Evolutionary conservation across 345 rosid genomes (phyloP).

Genomic region (Adansonia digitata): DNA sequence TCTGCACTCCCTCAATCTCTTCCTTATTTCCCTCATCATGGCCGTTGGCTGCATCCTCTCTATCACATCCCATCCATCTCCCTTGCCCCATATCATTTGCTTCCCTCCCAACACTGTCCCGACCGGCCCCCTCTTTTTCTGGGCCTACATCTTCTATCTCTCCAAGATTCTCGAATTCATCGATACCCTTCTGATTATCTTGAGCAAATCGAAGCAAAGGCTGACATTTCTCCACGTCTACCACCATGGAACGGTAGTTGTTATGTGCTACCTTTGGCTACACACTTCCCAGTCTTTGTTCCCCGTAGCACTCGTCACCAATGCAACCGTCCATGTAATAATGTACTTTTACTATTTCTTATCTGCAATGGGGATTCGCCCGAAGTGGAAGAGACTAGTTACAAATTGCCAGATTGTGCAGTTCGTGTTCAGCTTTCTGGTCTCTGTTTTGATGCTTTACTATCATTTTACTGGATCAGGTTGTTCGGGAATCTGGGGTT

Average conservation of each 20-base stretch:
- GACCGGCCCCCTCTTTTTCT: slow-evolving; percentile 57
- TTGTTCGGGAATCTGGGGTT: slow-evolving; percentile 63
- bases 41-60: slow-evolving; percentile 68
- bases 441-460: slow-evolving; percentile 47
- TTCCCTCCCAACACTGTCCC: slow-evolving; percentile 42
- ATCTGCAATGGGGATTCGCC: slow-evolving; percentile 54
- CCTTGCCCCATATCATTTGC: slow-evolving; percentile 32
- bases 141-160: slow-evolving; percentile 67
- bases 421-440: slow-evolving; percentile 52
- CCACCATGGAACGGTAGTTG: slow-evolving; percentile 66
- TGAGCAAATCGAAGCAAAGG: slow-evolving; percentile 46
- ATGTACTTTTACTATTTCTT: slow-evolving; percentile 66
- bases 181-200: slow-evolving; percentile 54
- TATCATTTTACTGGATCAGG: slow-evolving; percentile 48
- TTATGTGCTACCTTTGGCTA: slow-evolving; percentile 73
- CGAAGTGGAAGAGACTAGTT: slow-evolving; percentile 74
- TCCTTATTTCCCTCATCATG: slow-evolving; percentile 58
- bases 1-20: slow-evolving; percentile 62
- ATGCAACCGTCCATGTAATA: slow-evolving; percentile 56
- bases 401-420: slow-evolving; percentile 75
- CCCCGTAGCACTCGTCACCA: slow-evolving; percentile 50
- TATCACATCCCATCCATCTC: slow-evolving; percentile 17
- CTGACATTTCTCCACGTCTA: slow-evolving; percentile 82
- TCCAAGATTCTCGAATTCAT: slow-evolving; percentile 60
- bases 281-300: slow-evolving; percentile 53